Conservation (phyloP, 495 filamentous ascomycete species). For the Neurospora pannonica region DNA sequence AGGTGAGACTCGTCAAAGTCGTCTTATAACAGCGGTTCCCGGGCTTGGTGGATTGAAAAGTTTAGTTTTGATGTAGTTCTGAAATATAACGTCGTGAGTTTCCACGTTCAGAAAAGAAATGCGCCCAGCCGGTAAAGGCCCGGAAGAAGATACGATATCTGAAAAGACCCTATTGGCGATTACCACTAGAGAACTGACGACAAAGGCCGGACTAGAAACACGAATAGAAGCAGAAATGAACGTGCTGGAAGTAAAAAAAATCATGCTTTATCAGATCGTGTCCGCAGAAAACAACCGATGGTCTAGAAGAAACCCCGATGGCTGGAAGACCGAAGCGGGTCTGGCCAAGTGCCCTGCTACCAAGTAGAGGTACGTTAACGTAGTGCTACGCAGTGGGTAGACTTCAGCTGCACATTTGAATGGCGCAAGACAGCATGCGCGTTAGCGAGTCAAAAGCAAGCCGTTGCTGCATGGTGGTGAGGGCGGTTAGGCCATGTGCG, state of each 20-base stretch:
- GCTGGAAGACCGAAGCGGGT: background rate
- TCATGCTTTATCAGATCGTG: background rate
- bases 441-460: background rate
- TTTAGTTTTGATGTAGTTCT: background rate
- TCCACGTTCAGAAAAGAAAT: background rate
- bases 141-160: background rate
- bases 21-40: background rate
- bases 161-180: background rate
- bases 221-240: background rate
- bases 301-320: background rate
- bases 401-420: background rate
- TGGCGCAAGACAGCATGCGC: background rate
- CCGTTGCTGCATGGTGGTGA: background rate
- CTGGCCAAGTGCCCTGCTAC: background rate
- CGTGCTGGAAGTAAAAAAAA: background rate
- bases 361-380: background rate
- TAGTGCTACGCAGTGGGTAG: background rate
- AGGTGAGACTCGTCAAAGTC: background rate
- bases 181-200: background rate
- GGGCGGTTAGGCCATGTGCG: background rate
- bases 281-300: background rate
- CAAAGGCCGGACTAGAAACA: background rate
- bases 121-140: background rate
- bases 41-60: background rate
- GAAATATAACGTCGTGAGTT: background rate